phyloP scores from a whole-genome alignment of 805 yeast genomes.

The Candida montana region DNA sequence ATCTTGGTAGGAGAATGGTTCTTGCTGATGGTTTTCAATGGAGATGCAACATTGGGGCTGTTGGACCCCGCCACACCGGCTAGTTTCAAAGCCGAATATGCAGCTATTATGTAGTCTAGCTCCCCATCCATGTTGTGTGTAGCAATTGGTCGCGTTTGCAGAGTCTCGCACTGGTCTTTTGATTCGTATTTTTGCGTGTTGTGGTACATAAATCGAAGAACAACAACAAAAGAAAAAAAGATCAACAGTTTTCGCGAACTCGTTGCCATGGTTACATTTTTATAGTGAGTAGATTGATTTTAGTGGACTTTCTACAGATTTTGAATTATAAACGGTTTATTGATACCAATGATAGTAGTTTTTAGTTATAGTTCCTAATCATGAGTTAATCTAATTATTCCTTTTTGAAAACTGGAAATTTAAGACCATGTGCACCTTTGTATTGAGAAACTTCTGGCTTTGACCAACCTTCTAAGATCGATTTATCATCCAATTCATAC shows the following conservation, averaged over 20 bases:
- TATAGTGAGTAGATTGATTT: no score
- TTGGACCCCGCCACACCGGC: conserved; percentile 1
- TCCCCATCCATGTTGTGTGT: conserved; percentile 14
- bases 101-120: conserved; percentile 21
- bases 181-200: no score
- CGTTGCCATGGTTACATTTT: no score
- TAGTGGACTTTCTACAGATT: no score
- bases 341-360: no score
- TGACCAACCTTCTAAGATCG: conserved; percentile 43
- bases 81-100: conserved; percentile 20
- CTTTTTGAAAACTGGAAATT: conserved; percentile 23
- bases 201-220: no score
- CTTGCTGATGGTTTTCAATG: conserved; percentile 17
- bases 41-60: conserved; percentile 7
- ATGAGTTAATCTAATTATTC: conserved; percentile 2
- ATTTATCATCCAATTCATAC: conserved; percentile 43
- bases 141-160: no score
- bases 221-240: no score
- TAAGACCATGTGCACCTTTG: conserved; percentile 51
- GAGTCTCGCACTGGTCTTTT: no score
- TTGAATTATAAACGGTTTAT: no score
- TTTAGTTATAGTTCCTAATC: no score
- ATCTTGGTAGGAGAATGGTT: conserved; percentile 21
- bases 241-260: no score
- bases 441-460: conserved; percentile 47